Conservation (phyloP, 148 eudicot species). For the Vaccinium macrocarpon region DNA sequence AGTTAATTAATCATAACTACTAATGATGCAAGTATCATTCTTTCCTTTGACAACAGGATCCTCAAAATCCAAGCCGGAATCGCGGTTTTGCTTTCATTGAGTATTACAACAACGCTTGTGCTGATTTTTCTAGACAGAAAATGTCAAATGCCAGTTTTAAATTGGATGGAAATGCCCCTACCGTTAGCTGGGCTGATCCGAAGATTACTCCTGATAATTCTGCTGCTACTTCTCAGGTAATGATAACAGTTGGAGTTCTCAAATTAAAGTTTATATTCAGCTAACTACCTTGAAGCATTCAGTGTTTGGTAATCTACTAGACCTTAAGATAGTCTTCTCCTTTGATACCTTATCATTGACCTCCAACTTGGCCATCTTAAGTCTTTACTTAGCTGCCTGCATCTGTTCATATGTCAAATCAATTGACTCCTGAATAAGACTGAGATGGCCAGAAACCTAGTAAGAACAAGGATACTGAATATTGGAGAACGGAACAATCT, state of each 20-base stretch:
- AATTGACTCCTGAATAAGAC: not conserved
- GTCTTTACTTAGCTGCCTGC: not conserved
- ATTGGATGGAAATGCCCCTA: constrained; percentile 84
- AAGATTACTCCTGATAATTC: constrained; percentile 79
- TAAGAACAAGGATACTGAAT: not conserved
- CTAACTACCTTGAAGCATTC: constrained; percentile 4
- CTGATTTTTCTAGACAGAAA: constrained; percentile 83
- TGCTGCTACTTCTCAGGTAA: constrained; percentile 91
- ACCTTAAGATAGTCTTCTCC: not conserved
- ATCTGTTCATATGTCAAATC: not conserved
- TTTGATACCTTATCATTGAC: not conserved
- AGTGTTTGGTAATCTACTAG: not conserved
- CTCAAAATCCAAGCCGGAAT: constrained; percentile 75
- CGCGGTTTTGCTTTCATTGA: constrained; percentile 97
- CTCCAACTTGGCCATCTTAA: not conserved
- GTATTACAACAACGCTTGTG: constrained; percentile 97
- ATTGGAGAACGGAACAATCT: not conserved
- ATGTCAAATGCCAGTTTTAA: constrained; percentile 69
- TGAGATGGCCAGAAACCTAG: not conserved
- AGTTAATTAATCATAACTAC: not conserved
- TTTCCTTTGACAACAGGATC: constrained; percentile 56
- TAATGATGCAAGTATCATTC: not conserved
- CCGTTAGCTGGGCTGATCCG: constrained; percentile 98
- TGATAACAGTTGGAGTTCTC: not conserved
- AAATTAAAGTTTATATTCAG: not conserved